Conservation (phyloP, 1,284 basidiomycete genomes). For the Amylostereum areolatum region DNA sequence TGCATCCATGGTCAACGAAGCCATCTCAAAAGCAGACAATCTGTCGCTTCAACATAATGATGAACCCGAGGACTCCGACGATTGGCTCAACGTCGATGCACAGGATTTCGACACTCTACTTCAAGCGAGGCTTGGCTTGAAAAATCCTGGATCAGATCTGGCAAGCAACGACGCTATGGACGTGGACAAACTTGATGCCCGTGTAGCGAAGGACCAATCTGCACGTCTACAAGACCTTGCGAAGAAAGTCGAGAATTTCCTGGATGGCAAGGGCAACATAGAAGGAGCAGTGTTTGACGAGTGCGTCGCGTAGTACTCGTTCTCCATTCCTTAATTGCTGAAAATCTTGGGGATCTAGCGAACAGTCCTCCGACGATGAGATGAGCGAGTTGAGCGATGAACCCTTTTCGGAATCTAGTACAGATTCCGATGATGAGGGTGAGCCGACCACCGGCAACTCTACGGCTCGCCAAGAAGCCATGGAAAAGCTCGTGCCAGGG, state of each 20-base stretch:
- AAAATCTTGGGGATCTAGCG: slow-evolving; percentile 32
- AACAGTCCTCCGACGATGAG: slow-evolving; percentile 48
- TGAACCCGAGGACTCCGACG: slow-evolving; percentile 57
- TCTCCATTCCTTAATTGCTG: slow-evolving; percentile 6
- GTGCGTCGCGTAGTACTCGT: slow-evolving; percentile 40
- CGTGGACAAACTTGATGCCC: slow-evolving; percentile 31
- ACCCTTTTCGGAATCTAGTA: slow-evolving; percentile 33
- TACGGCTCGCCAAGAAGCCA: slow-evolving; percentile 46
- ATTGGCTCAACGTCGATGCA: slow-evolving; percentile 68
- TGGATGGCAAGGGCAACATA: slow-evolving; percentile 81
- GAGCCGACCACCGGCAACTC: slow-evolving; percentile 21
- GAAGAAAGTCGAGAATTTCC: slow-evolving; percentile 78
- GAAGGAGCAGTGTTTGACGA: slow-evolving; percentile 86
- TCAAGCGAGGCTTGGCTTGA: slow-evolving; percentile 30
- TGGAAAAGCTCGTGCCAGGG: slow-evolving; percentile 67
- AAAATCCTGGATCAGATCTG: slow-evolving; percentile 8
- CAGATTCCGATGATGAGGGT: slow-evolving; percentile 35
- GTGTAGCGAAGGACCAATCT: slow-evolving; percentile 57
- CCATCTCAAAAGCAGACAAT: slow-evolving; percentile 38
- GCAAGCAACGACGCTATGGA: slow-evolving; percentile 32
- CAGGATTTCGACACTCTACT: slow-evolving; percentile 61
- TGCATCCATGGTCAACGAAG: slow-evolving; percentile 61
- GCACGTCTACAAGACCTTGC: slow-evolving; percentile 70
- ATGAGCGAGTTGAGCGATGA: slow-evolving; percentile 38
- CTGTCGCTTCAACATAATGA: slow-evolving; percentile 13